These are phyloP conservation scores for Pseudogymnoascus sp. DNA, from an alignment of 2,329 filamentous ascomycete species.

Conservation along the genomic window DNA sequence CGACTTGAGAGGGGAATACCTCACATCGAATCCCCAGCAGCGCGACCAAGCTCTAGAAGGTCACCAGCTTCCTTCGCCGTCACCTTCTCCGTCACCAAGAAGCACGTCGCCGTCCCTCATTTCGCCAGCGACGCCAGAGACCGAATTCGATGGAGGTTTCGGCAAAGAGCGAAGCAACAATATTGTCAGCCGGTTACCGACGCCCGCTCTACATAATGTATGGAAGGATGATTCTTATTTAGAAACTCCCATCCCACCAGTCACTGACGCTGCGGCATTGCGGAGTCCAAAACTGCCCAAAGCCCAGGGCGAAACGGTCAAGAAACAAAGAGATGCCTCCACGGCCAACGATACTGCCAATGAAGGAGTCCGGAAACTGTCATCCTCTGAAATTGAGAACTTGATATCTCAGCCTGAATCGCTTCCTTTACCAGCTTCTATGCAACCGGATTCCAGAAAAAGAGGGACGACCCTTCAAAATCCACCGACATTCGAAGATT, in stretches of 20 bases:
- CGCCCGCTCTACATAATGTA: not conserved
- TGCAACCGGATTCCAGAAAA: constrained; percentile 16
- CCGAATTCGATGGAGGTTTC: constrained; percentile 3
- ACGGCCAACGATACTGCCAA: constrained; percentile 15
- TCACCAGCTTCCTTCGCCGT: constrained; percentile 24
- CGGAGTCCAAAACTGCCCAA: constrained; percentile 23
- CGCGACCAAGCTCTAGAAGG: constrained; percentile 14
- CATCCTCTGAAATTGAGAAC: constrained; percentile 52
- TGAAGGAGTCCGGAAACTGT: constrained; percentile 47
- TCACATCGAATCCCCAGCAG: not conserved
- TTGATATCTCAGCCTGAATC: constrained; percentile 52
- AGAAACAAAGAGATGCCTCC: constrained; percentile 19
- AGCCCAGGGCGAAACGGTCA: constrained; percentile 25
- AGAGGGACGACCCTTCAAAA: constrained; percentile 1
- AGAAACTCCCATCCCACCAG: not conserved
- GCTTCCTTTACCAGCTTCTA: constrained; percentile 44
- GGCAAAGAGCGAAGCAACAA: not conserved
- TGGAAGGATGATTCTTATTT: constrained; percentile 1
- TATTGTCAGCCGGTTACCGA: not conserved
- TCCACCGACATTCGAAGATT: constrained; percentile 2
- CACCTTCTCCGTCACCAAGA: constrained; percentile 22
- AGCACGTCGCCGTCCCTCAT: constrained; percentile 20
- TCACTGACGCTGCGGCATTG: not conserved
- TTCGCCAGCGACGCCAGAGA: not conserved
- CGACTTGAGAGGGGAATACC: not conserved